Percentiles rank a stretch among this genome's conserved stretches.
Evolutionary conservation across 2,329 filamentous ascomycete species (phyloP).

Genomic region (Aspergillus sp.): DNA sequence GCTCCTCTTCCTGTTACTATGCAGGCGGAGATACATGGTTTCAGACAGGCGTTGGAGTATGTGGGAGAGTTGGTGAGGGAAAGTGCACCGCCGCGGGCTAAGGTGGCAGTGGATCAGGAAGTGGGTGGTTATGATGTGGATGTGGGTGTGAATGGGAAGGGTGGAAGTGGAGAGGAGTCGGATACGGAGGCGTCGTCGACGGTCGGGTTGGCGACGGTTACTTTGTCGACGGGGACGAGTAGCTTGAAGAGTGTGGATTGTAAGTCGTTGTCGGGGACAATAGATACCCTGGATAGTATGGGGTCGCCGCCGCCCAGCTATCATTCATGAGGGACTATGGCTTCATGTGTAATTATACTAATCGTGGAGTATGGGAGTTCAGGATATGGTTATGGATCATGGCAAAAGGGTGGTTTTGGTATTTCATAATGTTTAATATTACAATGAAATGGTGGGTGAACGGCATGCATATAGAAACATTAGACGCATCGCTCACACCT

Average conservation of each 20-base stretch:
- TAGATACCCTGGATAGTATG: constrained; percentile 30
- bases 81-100: constrained; percentile 5
- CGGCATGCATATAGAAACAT: constrained; percentile 3
- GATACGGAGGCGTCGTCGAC: constrained; percentile 24
- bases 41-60: constrained; percentile 55
- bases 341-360: not conserved
- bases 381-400: not conserved
- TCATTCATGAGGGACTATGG: constrained; percentile 11
- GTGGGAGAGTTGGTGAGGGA: constrained; percentile 50
- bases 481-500: constrained; percentile 24
- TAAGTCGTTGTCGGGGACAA: constrained; percentile 24
- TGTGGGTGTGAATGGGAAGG: not conserved
- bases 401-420: not conserved
- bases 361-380: not conserved
- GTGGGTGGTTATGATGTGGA: constrained; percentile 14
- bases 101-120: constrained; percentile 10
- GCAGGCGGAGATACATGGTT: constrained; percentile 52
- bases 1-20: constrained; percentile 47
- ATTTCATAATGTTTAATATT: constrained; percentile 11
- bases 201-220: constrained; percentile 27
- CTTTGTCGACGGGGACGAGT: constrained; percentile 27
- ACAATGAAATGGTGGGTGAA: constrained; percentile 5
- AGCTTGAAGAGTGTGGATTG: constrained; percentile 32
- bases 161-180: not conserved
- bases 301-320: constrained; percentile 26